Conservation (phyloP, 139 green algal genomes). For the Dunaliella primolecta region DNA sequence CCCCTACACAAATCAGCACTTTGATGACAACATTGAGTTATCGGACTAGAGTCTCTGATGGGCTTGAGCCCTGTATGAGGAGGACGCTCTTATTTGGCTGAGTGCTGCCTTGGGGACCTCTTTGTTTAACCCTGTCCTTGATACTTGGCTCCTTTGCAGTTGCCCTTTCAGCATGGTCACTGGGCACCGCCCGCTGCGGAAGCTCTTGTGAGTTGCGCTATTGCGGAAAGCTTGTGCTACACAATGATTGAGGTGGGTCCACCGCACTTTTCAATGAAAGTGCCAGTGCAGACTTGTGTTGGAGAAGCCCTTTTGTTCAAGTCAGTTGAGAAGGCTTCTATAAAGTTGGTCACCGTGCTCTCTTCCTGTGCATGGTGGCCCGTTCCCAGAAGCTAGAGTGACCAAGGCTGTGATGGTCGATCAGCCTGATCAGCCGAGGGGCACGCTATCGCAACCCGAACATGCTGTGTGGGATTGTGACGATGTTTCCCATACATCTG, state of each 20-base stretch:
- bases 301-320: too few species aligned
- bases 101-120: constrained; percentile 49
- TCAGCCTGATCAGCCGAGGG: constrained; percentile 10
- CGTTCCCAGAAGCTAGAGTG: constrained; percentile 31
- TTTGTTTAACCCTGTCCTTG: too few species aligned
- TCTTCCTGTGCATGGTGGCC: constrained; percentile 21
- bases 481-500: constrained; percentile 28
- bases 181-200: too few species aligned
- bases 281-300: too few species aligned
- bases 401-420: constrained; percentile 6
- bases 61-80: constrained; percentile 49
- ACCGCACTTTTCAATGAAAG: too few species aligned
- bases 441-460: constrained; percentile 22
- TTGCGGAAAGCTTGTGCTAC: too few species aligned
- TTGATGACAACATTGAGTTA: constrained; percentile 58
- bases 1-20: neutral
- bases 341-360: constrained; percentile 60
- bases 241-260: too few species aligned
- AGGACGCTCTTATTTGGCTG: constrained; percentile 79
- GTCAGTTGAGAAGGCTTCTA: constrained; percentile 73
- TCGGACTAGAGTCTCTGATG: constrained; percentile 86
- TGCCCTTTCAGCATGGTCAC: too few species aligned
- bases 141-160: too few species aligned
- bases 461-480: constrained; percentile 8
- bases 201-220: too few species aligned